Evolutionary conservation across 108 stramenopile species (phyloP).

Genomic region (Aurantiochytrium sp.): DNA sequence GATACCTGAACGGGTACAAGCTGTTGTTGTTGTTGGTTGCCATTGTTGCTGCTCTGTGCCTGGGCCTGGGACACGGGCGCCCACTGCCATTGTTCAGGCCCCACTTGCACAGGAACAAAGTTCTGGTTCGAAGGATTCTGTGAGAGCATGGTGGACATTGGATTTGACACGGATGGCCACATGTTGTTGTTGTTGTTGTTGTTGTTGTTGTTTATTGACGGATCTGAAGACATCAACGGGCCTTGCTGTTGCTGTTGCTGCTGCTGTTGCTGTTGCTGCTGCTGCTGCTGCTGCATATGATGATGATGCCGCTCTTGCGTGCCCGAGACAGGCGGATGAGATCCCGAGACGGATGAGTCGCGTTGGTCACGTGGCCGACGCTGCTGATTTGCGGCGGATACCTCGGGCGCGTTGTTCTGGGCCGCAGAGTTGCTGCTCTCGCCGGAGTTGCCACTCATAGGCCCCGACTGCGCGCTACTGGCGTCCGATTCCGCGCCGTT

Average conservation of each 20-base stretch:
- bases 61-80: conserved; percentile 18
- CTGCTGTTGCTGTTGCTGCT: neutral
- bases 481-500: conserved; percentile 34
- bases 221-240: neutral
- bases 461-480: conserved; percentile 24
- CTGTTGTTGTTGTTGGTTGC: conserved; percentile 1
- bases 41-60: neutral
- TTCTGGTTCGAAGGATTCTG: neutral
- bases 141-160: neutral
- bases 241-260: neutral
- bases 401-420: neutral
- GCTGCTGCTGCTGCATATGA: neutral
- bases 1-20: conserved; percentile 28
- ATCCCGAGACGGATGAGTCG: no score
- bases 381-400: no score
- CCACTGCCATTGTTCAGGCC: neutral
- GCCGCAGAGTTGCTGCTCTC: neutral
- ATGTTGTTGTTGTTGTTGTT: neutral
- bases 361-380: no score
- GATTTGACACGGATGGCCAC: neutral
- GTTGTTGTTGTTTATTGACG: neutral
- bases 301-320: no score
- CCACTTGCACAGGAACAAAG: neutral
- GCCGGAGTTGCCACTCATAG: neutral
- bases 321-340: no score